Evolutionary conservation across 345 rosid species (phyloP).

Genomic region (Acer yangbiense): DNA sequence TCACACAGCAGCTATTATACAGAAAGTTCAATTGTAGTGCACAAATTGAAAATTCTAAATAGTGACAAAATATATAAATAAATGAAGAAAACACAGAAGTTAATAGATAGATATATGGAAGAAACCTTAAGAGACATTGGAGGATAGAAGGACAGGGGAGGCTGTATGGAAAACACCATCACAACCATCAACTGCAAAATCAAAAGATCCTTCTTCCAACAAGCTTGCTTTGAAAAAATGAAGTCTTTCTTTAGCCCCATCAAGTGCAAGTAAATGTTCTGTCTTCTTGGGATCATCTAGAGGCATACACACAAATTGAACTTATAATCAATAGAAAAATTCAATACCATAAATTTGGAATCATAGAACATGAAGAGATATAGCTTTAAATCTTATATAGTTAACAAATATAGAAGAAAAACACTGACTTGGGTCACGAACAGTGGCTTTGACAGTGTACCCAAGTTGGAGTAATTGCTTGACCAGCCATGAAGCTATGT

Average conservation of each 20-base stretch:
- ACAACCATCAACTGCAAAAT: slow-evolving; percentile 33
- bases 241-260: slow-evolving; percentile 43
- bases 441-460: slow-evolving; percentile 50
- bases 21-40: slow-evolving; percentile 14
- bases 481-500: slow-evolving; percentile 52
- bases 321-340: not conserved
- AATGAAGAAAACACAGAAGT: not conserved
- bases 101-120: too few relatives aligned
- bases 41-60: too few relatives aligned
- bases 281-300: slow-evolving; percentile 40
- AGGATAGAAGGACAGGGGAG: slow-evolving; percentile 24
- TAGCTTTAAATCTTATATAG: too few relatives aligned
- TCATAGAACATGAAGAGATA: too few relatives aligned
- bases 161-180: slow-evolving; percentile 40
- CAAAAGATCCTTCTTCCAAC: slow-evolving; percentile 38
- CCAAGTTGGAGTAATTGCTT: slow-evolving; percentile 50
- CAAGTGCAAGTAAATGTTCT: slow-evolving; percentile 35
- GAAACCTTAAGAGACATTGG: slow-evolving; percentile 26
- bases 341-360: too few relatives aligned
- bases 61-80: not conserved
- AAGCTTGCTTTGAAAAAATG: slow-evolving; percentile 33
- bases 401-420: not conserved
- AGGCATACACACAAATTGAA: too few relatives aligned
- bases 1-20: too few relatives aligned
- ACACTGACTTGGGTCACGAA: slow-evolving; percentile 46